Evolutionary conservation across 805 yeast species (phyloP), one percentile per base, ranked within the genome.

Genomic region (Metschnikowia arizonensis): DNA sequence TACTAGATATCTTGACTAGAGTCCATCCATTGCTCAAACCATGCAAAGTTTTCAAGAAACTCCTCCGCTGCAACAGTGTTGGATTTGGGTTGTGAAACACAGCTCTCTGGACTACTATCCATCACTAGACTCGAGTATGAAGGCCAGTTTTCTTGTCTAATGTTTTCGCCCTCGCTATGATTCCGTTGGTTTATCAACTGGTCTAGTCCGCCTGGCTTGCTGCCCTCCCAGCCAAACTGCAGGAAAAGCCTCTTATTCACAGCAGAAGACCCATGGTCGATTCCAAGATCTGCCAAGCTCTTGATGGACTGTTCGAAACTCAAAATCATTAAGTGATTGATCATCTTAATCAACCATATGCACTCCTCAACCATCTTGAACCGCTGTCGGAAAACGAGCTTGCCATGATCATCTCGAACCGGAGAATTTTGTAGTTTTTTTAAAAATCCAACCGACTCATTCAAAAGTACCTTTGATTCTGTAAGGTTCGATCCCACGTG

Each of bases 291-390:
- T 3, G 53, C 55, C 40, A 81, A 59, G 1, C 57, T 56, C 9
- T 58, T 49, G 8, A 68, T 58, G n/a, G 76, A 66, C 43, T 72
- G 72, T 37, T 67, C 59, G 43, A 77, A 61, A 38, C 78, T 62
- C 41, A 76, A 59, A n/a, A 72, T 60, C 37, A 76, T 61, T 53
- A 79, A 69, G 48, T 74, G 77, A 54, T 78, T 79, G 47, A 78
- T 62, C 68, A 74, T 76, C 49, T 78, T 78, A 33, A 81, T 54
- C 1, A 77, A 79, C 86, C 85, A 81, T n/a, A 78, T 54, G 54
- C 83, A 77, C 56, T 81, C 85, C 35, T 71, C 67, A 10, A 74
- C 76, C 86, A 81, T 81, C 42, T 64, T 67, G 53, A 68, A 72
- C 33, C 76, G 53, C 43, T 61, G 64, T 32, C 58, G 54, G 35